These are phyloP conservation scores for Quercus bicolor DNA, from an alignment of 306 rosid species.

Conservation along the genomic window DNA sequence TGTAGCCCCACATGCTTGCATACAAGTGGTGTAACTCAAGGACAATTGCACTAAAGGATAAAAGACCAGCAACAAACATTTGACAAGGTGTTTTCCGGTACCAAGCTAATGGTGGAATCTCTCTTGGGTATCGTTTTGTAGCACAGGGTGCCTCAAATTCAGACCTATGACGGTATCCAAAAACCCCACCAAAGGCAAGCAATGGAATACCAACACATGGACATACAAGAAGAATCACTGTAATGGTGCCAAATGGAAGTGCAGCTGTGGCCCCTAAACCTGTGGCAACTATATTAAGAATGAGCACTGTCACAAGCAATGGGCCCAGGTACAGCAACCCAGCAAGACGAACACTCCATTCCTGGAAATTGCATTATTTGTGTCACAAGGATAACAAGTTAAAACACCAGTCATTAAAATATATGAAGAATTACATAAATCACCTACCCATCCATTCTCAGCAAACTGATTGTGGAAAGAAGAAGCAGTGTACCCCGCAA, in stretches of 20 bases:
- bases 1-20: slow-evolving; percentile 83
- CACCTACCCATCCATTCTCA: slow-evolving; percentile 72
- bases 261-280: slow-evolving; percentile 60
- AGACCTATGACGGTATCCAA: slow-evolving; percentile 54
- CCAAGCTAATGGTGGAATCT: slow-evolving; percentile 68
- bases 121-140: slow-evolving; percentile 57
- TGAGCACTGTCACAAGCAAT: slow-evolving; percentile 44
- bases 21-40: slow-evolving; percentile 66
- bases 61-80: slow-evolving; percentile 77
- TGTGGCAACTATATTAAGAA: slow-evolving; percentile 66
- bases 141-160: slow-evolving; percentile 60
- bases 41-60: slow-evolving; percentile 67
- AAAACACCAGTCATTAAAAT: neutral
- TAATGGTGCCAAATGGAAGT: slow-evolving; percentile 72
- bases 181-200: slow-evolving; percentile 82
- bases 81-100: slow-evolving; percentile 70
- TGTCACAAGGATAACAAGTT: slow-evolving; percentile 10
- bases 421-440: neutral
- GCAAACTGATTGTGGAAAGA: slow-evolving; percentile 68
- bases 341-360: slow-evolving; percentile 58
- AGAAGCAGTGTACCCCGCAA: slow-evolving; percentile 73
- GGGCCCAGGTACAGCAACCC: slow-evolving; percentile 76
- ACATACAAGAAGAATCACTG: slow-evolving; percentile 50
- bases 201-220: slow-evolving; percentile 58
- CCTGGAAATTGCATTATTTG: slow-evolving; percentile 43